Conservation (phyloP, 1,284 basidiomycete species). For the Melampsora larici-populina region DNA sequence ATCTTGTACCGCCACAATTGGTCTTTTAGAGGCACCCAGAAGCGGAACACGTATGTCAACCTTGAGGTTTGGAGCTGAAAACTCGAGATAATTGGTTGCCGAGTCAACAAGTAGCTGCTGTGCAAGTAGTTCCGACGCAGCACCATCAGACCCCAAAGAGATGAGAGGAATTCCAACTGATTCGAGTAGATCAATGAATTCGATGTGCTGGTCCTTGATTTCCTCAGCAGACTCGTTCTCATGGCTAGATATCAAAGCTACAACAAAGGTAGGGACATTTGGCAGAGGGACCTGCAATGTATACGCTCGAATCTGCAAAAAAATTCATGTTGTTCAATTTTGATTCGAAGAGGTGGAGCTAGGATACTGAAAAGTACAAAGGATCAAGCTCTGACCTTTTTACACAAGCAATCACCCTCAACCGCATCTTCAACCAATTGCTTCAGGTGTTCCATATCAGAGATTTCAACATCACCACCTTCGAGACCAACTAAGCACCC, state of each 20-base stretch:
- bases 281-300: slow-evolving; percentile 5
- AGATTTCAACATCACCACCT: slow-evolving; percentile 2
- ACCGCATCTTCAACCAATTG: background rate
- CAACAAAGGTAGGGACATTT: too few species aligned
- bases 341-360: too few species aligned
- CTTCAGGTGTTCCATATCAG: background rate
- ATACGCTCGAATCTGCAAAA: slow-evolving; percentile 4
- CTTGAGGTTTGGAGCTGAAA: background rate
- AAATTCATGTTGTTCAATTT: background rate
- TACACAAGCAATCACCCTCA: background rate
- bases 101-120: background rate
- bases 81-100: background rate
- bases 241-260: too few species aligned
- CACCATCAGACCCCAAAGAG: slow-evolving; percentile 11
- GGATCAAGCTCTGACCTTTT: background rate
- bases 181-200: too few species aligned
- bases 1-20: too few species aligned
- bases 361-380: too few species aligned
- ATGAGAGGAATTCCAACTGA: background rate
- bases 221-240: too few species aligned
- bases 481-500: slow-evolving; percentile 5
- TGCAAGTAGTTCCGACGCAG: background rate
- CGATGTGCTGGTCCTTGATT: too few species aligned
- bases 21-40: background rate
- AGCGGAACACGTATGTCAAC: background rate